Evolutionary conservation across 2,329 filamentous ascomycete genomes (phyloP).

Genomic region (Capronia americana): DNA sequence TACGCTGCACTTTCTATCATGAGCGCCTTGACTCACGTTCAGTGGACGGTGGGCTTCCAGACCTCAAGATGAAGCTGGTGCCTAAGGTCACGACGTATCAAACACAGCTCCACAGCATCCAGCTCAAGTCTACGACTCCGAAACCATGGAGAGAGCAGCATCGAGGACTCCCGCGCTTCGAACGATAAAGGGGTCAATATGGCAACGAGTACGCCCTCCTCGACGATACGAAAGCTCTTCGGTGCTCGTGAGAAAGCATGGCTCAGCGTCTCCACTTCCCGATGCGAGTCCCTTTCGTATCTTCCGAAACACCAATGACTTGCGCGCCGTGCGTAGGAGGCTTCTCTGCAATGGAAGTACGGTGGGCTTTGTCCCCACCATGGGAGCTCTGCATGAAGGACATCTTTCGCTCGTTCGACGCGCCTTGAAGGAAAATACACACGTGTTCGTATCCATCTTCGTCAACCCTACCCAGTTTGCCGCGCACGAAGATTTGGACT

Average conservation of each 20-base stretch:
- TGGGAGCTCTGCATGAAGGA: constrained; percentile 94
- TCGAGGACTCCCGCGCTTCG: constrained; percentile 12
- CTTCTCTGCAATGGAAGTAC: constrained; percentile 71
- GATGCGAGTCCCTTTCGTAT: constrained; percentile 63
- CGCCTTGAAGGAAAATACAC: constrained; percentile 81
- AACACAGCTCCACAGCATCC: not conserved
- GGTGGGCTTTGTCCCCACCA: constrained; percentile 91
- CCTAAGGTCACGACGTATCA: not conserved
- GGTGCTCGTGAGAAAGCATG: constrained; percentile 6
- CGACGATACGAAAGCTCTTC: not conserved
- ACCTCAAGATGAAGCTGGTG: constrained; percentile 32
- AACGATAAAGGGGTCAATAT: constrained; percentile 4
- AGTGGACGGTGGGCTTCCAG: constrained; percentile 15
- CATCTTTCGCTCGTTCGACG: constrained; percentile 85
- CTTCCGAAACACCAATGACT: constrained; percentile 74
- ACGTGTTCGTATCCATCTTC: constrained; percentile 90
- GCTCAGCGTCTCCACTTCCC: constrained; percentile 4
- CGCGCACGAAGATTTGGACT: constrained; percentile 81
- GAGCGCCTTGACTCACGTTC: constrained; percentile 28
- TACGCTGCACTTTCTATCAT: constrained; percentile 39
- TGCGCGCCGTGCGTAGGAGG: constrained; percentile 73
- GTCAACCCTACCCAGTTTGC: constrained; percentile 98
- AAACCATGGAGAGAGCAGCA: constrained; percentile 21
- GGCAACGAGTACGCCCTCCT: constrained; percentile 14
- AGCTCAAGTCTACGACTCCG: not conserved